Percentiles rank a stretch among this genome's conserved stretches.
Conservation (phyloP, 176 grass and related monocot species). For the Areca catechu region DNA sequence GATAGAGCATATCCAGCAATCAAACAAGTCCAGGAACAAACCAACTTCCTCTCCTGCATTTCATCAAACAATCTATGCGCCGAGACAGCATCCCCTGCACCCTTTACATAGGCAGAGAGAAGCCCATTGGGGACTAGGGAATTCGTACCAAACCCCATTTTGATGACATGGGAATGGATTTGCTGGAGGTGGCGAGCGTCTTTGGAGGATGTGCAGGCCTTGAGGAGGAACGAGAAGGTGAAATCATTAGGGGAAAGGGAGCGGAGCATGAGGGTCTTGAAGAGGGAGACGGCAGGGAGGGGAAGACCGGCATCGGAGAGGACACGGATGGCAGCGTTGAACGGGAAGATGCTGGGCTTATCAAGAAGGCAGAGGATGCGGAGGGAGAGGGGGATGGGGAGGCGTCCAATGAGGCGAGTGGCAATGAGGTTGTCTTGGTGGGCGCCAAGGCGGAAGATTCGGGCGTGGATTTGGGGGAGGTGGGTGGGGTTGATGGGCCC, state of each 20-base stretch:
- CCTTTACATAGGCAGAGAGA: slow-evolving; percentile 8
- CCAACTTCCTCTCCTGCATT: slow-evolving; percentile 11
- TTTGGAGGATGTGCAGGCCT: slow-evolving; percentile 1
- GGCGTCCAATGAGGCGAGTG: slow-evolving; percentile 5
- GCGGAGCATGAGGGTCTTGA: not conserved
- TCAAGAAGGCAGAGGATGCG: slow-evolving; percentile 1
- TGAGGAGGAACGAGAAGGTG: slow-evolving; percentile 20
- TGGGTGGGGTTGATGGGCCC: not conserved
- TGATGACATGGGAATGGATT: slow-evolving; percentile 1
- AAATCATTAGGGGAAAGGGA: not conserved
- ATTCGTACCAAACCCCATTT: not conserved
- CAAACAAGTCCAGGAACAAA: slow-evolving; percentile 18
- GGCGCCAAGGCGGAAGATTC: slow-evolving; percentile 1
- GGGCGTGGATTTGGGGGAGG: slow-evolving; percentile 1
- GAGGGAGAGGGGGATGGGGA: not conserved
- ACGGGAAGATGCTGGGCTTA: not conserved
- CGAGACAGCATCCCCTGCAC: not conserved
- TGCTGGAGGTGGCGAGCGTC: not conserved
- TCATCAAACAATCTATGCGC: slow-evolving; percentile 9
- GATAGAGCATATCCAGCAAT: slow-evolving; percentile 1
- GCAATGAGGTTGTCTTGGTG: not conserved
- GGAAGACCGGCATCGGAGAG: slow-evolving; percentile 2
- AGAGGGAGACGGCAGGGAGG: not conserved
- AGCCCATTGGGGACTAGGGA: slow-evolving; percentile 4
- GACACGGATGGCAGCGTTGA: slow-evolving; percentile 9